A percentile compares a stretch with the other conserved stretches of the same genome.
Conservation (phyloP, 306 rosid genomes). For the Malus sylvestris region DNA sequence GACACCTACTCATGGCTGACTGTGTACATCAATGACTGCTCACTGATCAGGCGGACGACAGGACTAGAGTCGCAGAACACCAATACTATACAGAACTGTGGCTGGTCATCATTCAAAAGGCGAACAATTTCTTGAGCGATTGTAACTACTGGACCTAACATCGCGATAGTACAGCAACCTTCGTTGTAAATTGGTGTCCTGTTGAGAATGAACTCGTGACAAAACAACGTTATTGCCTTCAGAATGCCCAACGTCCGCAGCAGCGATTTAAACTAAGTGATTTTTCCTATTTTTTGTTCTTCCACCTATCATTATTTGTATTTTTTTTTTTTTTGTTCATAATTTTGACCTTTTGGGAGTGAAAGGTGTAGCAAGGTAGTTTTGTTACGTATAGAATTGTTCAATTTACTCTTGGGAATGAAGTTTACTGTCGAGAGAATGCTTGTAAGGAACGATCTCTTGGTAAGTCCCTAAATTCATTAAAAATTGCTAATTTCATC, state of each 20-base stretch:
- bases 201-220: neutral
- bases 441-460: too few relatives aligned
- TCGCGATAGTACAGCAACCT: neutral
- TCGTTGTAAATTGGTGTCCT: neutral
- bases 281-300: neutral
- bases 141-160: neutral
- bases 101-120: neutral
- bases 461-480: too few relatives aligned
- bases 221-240: neutral
- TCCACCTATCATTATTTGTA: neutral
- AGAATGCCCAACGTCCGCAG: neutral
- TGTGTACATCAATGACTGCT: neutral
- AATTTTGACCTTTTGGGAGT: neutral
- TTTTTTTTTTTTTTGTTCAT: neutral
- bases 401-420: neutral
- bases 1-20: neutral
- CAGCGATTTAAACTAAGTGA: neutral
- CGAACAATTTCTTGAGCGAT: neutral
- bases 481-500: too few relatives aligned
- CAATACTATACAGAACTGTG: neutral
- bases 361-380: slow-evolving; percentile 2
- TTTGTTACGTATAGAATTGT: neutral
- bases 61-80: neutral
- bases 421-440: too few relatives aligned
- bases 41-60: neutral